Evolutionary conservation across 2,329 filamentous ascomycete species (phyloP), one percentile per base, ranked within the genome.

Genomic region (Aspergillus oerlinghausenensis): DNA sequence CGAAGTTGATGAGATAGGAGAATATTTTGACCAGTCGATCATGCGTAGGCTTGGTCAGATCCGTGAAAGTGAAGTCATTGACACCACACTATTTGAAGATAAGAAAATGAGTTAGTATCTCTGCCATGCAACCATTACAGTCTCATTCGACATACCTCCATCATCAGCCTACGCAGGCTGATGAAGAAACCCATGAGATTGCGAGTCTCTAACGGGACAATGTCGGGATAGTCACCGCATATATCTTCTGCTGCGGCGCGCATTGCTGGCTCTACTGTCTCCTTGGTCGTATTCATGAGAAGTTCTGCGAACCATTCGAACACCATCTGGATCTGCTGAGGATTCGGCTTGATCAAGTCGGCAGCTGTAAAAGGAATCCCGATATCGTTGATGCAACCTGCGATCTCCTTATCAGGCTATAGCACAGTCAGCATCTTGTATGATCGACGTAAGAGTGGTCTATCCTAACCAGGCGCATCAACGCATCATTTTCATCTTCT

Each of bases 1-100:
- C 92, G 75, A 99, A 99, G 77, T 99, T 99, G 80, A 99, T 99
- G 62, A 97, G 84, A 75, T 97, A 97, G 63, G 90, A 96, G 73
- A 99, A 94, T 68, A 97, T 95, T 78, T 94, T 96, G 68, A 93
- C 88, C 14, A 97, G 83, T 48, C 94, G 89, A 56, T 90, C 88
- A 70, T 95, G 90, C 1, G 91, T 96, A 17, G 94, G 94, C 72
- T 88, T 89, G 72, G 95, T 93, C 5, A 99, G 80, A 73, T 99
- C 94, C 58, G 87, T 87, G 75, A 97, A 96, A 38, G 89, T 91
- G 68, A 99, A 96, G 74, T 99, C 94, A 60, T 87, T 88, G 65
- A 99, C 90, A 49, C 92, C 92, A 71, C 94, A 97, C 80, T 93
- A 51, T 32, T 19, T 38, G 32, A n/a, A 21, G 6, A 10, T 52